phyloP scores from a whole-genome alignment of 2,329 filamentous ascomycete genomes.

The Penicillium occitanis region DNA sequence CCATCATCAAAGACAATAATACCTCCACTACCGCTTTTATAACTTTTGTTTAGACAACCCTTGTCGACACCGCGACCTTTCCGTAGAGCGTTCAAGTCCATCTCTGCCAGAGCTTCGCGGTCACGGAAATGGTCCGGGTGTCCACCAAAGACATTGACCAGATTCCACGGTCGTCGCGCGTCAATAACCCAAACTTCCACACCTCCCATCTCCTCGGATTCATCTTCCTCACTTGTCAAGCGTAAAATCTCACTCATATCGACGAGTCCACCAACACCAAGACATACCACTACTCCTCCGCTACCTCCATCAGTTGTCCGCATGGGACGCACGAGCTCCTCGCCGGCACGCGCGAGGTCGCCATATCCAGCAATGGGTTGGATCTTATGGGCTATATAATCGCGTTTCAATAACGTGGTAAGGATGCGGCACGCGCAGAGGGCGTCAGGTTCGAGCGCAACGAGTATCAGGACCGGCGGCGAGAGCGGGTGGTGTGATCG shows the following conservation, averaged over 20 bases:
- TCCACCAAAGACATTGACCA: slow-evolving; percentile 88
- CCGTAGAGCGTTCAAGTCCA: slow-evolving; percentile 43
- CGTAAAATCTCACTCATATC: slow-evolving; percentile 80
- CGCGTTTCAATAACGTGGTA: slow-evolving; percentile 88
- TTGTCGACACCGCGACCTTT: slow-evolving; percentile 67
- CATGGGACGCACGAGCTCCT: slow-evolving; percentile 79
- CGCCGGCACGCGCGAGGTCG: slow-evolving; percentile 77
- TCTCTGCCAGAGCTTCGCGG: slow-evolving; percentile 52
- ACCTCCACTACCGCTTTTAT: slow-evolving; percentile 77
- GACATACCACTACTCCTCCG: slow-evolving; percentile 85
- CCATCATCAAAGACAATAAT: slow-evolving; percentile 95
- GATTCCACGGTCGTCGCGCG: slow-evolving; percentile 87
- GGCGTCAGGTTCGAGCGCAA: slow-evolving; percentile 90
- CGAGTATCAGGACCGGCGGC: slow-evolving; percentile 85
- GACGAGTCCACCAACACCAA: slow-evolving; percentile 88
- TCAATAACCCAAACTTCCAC: slow-evolving; percentile 96
- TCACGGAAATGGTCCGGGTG: slow-evolving; percentile 40
- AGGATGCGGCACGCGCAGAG: slow-evolving; percentile 94
- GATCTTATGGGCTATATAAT: slow-evolving; percentile 97
- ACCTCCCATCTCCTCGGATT: slow-evolving; percentile 65
- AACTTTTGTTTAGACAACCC: slow-evolving; percentile 69
- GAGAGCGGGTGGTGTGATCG: slow-evolving; percentile 84
- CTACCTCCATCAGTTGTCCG: slow-evolving; percentile 79
- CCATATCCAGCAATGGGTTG: slow-evolving; percentile 91
- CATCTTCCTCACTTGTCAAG: slow-evolving; percentile 64